Evolutionary conservation across 176 grass and related monocot species (phyloP), one percentile per base, ranked within the genome.

Genomic region (Canna indica): DNA sequence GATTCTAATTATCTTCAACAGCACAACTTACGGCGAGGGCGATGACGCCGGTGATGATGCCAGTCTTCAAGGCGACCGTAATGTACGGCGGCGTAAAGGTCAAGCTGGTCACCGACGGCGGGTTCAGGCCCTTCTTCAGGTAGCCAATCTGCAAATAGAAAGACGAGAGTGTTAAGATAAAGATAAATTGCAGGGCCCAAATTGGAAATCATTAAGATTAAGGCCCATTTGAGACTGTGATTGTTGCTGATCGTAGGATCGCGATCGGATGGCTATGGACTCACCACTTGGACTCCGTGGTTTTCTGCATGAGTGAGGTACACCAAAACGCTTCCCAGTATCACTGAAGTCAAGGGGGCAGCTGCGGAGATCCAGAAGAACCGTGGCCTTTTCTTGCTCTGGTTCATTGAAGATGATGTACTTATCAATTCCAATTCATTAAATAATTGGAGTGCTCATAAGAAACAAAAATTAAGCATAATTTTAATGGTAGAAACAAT

Each of bases 201-300:
- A n/a, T n/a, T n/a, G n/a, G n/a, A n/a, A n/a, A n/a, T n/a, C n/a
- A n/a, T n/a, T n/a, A n/a, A n/a, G n/a, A n/a, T n/a, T n/a, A n/a
- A n/a, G n/a, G n/a, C n/a, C n/a, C n/a, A n/a, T n/a, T n/a, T n/a
- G n/a, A n/a, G n/a, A n/a, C n/a, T n/a, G n/a, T 6, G 24, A 7
- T 57, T 1, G 20, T 8, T 22, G 7, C 10, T 3, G 12, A 31
- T 17, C 27, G 28, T 31, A 28, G 3, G 28, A 60, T 60, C 2
- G 3, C 8, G 58, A 60, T 60, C 26, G 12, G 28, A 30, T 30
- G 58, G 58, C 58, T 30, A 27, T 1, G 58, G 27, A 32, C 81
- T 83, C 82, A 91, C 92, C 86, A 96, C 88, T 96, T 91, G 79
- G 33, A 96, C 79, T 35, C 93, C 93, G 81, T 96, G 93, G 83